Percentiles rank a stretch among this genome's conserved stretches.
These are phyloP conservation scores for Massarina eburnea DNA, from an alignment of 2,329 filamentous ascomycete species.

Conservation along the genomic window DNA sequence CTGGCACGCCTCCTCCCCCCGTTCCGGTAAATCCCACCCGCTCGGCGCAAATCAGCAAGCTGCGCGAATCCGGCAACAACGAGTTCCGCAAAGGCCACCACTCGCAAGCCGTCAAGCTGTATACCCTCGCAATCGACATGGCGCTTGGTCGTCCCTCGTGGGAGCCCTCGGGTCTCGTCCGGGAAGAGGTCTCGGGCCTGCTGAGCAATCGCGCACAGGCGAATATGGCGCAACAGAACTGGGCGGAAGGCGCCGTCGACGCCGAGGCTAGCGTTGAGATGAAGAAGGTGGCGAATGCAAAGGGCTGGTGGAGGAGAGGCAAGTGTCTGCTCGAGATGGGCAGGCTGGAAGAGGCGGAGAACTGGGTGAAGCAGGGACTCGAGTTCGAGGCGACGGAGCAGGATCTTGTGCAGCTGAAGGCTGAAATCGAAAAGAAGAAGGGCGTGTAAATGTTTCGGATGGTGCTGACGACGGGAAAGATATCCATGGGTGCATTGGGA, in stretches of 20 bases:
- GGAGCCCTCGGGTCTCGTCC: conserved; percentile 81
- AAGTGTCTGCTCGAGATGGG: conserved; percentile 91
- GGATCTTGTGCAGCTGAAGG: conserved; percentile 41
- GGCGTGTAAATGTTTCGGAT: background rate
- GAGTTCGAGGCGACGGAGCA: conserved; percentile 73
- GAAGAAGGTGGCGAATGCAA: conserved; percentile 82
- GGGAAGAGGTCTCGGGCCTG: conserved; percentile 79
- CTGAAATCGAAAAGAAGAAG: conserved; percentile 52
- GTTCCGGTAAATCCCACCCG: conserved; percentile 93
- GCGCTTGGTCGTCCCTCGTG: conserved; percentile 77
- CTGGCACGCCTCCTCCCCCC: conserved; percentile 76
- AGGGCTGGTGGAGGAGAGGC: conserved; percentile 91
- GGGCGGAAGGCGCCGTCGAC: conserved; percentile 85
- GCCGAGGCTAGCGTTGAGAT: conserved; percentile 86
- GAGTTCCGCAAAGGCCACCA: conserved; percentile 78
- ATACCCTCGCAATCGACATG: conserved; percentile 88
- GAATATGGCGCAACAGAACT: conserved; percentile 77
- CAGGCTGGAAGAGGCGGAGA: conserved; percentile 75
- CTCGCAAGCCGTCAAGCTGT: conserved; percentile 75
- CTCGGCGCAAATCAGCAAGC: conserved; percentile 81
- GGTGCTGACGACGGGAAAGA: background rate
- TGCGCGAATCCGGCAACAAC: conserved; percentile 83
- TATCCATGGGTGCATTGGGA: conserved; percentile 2
- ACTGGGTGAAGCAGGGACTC: conserved; percentile 74
- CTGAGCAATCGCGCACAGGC: conserved; percentile 89